These are phyloP conservation scores for Rauvolfia tetraphylla DNA, from an alignment of 257 asterid species.

Conservation along the genomic window DNA sequence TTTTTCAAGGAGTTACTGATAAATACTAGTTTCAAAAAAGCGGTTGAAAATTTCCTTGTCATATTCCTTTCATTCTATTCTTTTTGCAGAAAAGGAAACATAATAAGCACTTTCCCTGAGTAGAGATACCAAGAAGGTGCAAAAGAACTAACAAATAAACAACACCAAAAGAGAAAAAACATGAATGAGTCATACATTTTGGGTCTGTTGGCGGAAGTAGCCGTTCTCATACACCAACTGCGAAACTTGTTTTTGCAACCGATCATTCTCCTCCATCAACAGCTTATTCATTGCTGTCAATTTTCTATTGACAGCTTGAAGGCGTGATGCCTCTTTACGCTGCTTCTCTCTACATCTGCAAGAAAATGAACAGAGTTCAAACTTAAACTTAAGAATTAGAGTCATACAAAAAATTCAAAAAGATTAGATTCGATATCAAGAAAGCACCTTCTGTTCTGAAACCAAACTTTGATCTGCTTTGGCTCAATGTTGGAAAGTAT, in stretches of 20 bases:
- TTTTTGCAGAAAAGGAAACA: not conserved
- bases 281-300: conserved; percentile 90
- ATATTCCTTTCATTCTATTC: not conserved
- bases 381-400: not conserved
- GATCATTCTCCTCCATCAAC: conserved; percentile 97
- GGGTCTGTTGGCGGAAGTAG: conserved; percentile 79
- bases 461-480: conserved; percentile 99
- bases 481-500: conserved; percentile 92
- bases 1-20: not conserved
- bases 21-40: not conserved
- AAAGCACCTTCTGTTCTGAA: conserved; percentile 83
- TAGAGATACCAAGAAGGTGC: not conserved
- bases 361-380: not conserved
- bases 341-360: conserved; percentile 93
- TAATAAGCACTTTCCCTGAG: not conserved
- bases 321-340: conserved; percentile 89
- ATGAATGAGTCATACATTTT: conserved; percentile 42
- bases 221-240: conserved; percentile 89
- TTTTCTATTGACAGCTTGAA: conserved; percentile 87
- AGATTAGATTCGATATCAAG: not conserved
- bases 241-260: conserved; percentile 95
- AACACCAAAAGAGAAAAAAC: not conserved
- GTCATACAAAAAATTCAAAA: not conserved
- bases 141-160: not conserved
- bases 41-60: not conserved